Evolutionary conservation across 306 rosid genomes (phyloP), one percentile per base, ranked within the genome.

Genomic region (Pyrus betulifolia): DNA sequence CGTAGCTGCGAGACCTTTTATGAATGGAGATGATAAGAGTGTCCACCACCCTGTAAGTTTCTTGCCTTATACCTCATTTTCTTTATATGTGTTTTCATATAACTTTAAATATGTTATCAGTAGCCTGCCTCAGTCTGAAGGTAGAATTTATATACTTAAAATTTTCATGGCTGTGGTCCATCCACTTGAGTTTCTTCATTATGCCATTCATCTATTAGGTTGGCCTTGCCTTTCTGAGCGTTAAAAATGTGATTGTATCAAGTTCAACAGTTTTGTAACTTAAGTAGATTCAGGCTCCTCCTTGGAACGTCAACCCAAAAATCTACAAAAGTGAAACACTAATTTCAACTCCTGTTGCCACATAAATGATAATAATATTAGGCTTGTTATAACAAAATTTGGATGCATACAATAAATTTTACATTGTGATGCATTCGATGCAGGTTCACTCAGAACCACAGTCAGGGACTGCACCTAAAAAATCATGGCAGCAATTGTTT

Each of bases 401-500:
- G n/a, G 25, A 69, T 69, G 75, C 75, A 78, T 72, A 79, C 44
- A 74, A 33, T 17, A 40, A 46, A 40, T 64, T 49, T 86, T 77
- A 79, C 46, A 75, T 74, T 66, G 77, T 81, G 78, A 66, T 59
- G 70, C 82, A 81, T 75, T 80, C 69, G 51, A 76, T 89, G 96
- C 88, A 96, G 99, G 92, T 89, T 42, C 78, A 80, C 75, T 79
- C 88, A n/a, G 95, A 91, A 78, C 76, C 85, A 25, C 93, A 86
- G 74, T 84, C 96, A 62, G 86, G 86, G 81, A 63, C 84, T 74
- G 87, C 87, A 28, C 99, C 96, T 42, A 92, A 88, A 84, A 96
- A 85, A 79, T 88, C 99, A 11, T 96, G 99, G 99, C 98, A 96
- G 79, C 99, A 96, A 63, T 87, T 96, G 83, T 96, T 92, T 87